phyloP scores from a whole-genome alignment of 805 yeast species.

The Candida yuanshanica region DNA sequence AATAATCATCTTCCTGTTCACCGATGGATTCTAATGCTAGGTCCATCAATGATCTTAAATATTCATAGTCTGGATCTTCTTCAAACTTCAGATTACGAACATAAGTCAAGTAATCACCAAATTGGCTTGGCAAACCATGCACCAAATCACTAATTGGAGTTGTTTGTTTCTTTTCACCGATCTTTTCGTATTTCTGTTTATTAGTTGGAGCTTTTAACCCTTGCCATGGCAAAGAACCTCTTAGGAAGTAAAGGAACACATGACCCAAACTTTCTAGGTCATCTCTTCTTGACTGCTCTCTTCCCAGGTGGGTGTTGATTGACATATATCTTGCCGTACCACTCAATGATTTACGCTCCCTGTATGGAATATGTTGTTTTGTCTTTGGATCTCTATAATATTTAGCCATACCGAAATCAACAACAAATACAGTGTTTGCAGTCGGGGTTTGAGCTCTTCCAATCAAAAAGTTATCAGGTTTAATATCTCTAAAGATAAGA shows the following conservation, averaged over 20 bases:
- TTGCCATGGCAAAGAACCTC: constrained; percentile 98
- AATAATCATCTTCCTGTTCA: constrained; percentile 76
- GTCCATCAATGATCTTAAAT: constrained; percentile 70
- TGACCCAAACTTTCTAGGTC: constrained; percentile 96
- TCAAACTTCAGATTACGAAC: constrained; percentile 90
- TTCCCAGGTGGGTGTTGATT: constrained; percentile 93
- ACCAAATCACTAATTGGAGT: constrained; percentile 84
- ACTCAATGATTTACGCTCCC: constrained; percentile 91
- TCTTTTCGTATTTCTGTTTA: constrained; percentile 95
- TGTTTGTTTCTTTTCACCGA: constrained; percentile 91
- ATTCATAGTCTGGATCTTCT: constrained; percentile 91
- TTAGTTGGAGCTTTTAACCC: constrained; percentile 97
- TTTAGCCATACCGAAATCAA: constrained; percentile 99
- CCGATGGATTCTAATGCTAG: constrained; percentile 70
- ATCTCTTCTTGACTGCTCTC: constrained; percentile 95
- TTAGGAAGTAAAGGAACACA: constrained; percentile 88
- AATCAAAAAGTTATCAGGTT: constrained; percentile 93
- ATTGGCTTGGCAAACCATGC: constrained; percentile 68
- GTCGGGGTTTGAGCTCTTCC: constrained; percentile 83
- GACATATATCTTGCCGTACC: constrained; percentile 99
- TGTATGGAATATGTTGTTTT: constrained; percentile 90
- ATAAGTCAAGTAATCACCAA: constrained; percentile 83
- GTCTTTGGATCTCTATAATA: constrained; percentile 96
- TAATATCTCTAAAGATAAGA: constrained; percentile 91
- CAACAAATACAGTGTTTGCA: constrained; percentile 81